A percentile compares a stretch with the other conserved stretches of the same genome.
phyloP scores from a whole-genome alignment of 208 protist species.

The Crithidia bombi region DNA sequence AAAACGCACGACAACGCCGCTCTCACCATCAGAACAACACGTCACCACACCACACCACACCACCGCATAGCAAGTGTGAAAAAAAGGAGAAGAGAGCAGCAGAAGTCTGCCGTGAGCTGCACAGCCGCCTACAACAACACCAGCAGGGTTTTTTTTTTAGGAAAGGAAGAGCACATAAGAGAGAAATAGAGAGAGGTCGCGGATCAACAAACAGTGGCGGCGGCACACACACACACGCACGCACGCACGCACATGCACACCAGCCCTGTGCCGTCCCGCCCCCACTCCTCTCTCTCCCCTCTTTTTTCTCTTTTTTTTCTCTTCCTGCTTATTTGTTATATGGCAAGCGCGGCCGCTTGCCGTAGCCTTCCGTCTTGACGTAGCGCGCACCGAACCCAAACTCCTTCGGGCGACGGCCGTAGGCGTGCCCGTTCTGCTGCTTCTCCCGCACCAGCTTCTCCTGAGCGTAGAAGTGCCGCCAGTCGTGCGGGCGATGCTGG shows the following conservation, averaged over 20 bases:
- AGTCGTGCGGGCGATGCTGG: constrained; percentile 89
- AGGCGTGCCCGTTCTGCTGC: constrained; percentile 78
- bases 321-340: constrained; percentile 74
- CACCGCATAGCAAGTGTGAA: too few relatives aligned
- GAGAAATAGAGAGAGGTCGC: background rate
- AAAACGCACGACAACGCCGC: constrained; percentile 9
- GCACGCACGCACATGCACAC: constrained; percentile 6
- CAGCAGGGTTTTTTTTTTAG: too few relatives aligned
- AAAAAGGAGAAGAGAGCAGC: too few relatives aligned
- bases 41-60: too few relatives aligned
- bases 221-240: background rate
- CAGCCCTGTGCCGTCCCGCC: too few relatives aligned
- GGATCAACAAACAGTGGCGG: background rate
- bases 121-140: too few relatives aligned
- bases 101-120: too few relatives aligned
- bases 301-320: constrained; percentile 14
- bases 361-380: constrained; percentile 89
- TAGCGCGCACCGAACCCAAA: constrained; percentile 77
- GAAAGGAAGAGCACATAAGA: background rate
- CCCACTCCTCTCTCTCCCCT: too few relatives aligned
- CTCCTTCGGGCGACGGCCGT: constrained; percentile 79
- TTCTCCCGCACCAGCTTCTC: constrained; percentile 81
- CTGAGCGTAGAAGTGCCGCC: constrained; percentile 87
- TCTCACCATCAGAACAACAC: too few relatives aligned
- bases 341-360: constrained; percentile 81